Base-by-base conservation (phyloP, 148 eudicot genomes). In the Fagopyrum homotropicum region DNA sequence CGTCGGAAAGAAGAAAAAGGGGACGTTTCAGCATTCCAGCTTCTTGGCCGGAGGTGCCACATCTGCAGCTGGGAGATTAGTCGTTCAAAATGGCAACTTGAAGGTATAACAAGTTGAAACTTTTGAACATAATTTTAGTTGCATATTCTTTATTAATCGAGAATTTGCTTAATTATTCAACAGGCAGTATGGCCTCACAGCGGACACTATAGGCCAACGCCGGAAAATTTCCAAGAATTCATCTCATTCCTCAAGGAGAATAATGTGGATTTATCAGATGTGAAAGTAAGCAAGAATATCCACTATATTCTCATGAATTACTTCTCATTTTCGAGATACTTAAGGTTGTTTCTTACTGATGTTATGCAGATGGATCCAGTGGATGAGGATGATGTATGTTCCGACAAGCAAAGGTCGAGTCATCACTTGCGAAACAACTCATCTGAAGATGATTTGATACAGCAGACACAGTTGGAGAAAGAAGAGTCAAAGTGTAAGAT, bases 131-230 rank as follows among this genome's bases (percentile, higher is more conserved):
- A 11, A 16, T 7, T 66, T 29, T 44, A 7, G n/a, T 66, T 5
- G 7, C 22, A 2, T 66, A 11, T 60, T 22, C 26, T 22, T 22
- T 17, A 16, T 9, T 66, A 44, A 30, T 66, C 5, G 30, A 66
- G 19, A 16, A 7, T 56, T 5, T 56, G 61, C 6, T 3, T 1
- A 16, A 43, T 72, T 69, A 47, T 78, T 79, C 6, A 72, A 80
- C 86, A 89, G 93, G 92, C 92, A 49, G 90, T 92, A 29, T 92
- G 94, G 98, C 98, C 98, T 84, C 97, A 95, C 89, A 95, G 98
- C 77, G 98, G 98, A 17, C 98, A 95, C 81, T 95, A 95, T 72
- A 87, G 76, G 75, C 98, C 98, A 10, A 95, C 98, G 3, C 88
- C 86, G 26, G 94, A 92, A 72, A 95, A 95, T 76, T 95, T 95